Conservation (phyloP, 768 basidiomycete species). For the Rhizopogon roseolus region DNA sequence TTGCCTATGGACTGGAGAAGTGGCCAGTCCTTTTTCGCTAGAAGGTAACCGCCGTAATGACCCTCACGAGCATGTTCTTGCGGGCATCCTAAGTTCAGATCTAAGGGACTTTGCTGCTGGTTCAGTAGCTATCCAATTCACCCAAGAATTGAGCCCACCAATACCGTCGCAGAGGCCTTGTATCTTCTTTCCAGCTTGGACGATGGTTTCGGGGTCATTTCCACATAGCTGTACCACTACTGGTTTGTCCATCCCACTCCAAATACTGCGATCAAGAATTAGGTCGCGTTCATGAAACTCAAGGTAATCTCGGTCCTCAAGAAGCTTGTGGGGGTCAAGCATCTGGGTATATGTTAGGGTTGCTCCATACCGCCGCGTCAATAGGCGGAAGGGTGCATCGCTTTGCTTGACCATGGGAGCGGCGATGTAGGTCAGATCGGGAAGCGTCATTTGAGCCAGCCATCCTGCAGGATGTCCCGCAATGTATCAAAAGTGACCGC, state of each 20-base stretch:
- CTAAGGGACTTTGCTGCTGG: slow-evolving; percentile 31
- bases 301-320: slow-evolving; percentile 61
- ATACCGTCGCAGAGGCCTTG: slow-evolving; percentile 63
- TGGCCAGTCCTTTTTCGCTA: slow-evolving; percentile 69
- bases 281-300: slow-evolving; percentile 61
- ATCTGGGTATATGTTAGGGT: slow-evolving; percentile 76
- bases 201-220: slow-evolving; percentile 57
- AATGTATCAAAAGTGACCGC: too few species aligned
- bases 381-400: slow-evolving; percentile 66
- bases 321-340: slow-evolving; percentile 57
- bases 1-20: slow-evolving; percentile 60
- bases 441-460: not conserved
- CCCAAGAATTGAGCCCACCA: slow-evolving; percentile 36
- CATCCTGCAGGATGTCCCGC: too few species aligned
- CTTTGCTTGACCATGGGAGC: slow-evolving; percentile 83
- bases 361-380: slow-evolving; percentile 58
- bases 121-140: not conserved
- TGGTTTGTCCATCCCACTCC: slow-evolving; percentile 24
- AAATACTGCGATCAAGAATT: not conserved
- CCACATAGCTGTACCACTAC: slow-evolving; percentile 75
- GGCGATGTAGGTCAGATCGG: slow-evolving; percentile 39
- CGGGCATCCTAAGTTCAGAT: slow-evolving; percentile 80
- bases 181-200: slow-evolving; percentile 56
- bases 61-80: slow-evolving; percentile 62
- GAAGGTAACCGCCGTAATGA: slow-evolving; percentile 74